These are phyloP conservation scores for Leptographium flavum DNA, from an alignment of 2,329 filamentous ascomycete species.

Conservation along the genomic window DNA sequence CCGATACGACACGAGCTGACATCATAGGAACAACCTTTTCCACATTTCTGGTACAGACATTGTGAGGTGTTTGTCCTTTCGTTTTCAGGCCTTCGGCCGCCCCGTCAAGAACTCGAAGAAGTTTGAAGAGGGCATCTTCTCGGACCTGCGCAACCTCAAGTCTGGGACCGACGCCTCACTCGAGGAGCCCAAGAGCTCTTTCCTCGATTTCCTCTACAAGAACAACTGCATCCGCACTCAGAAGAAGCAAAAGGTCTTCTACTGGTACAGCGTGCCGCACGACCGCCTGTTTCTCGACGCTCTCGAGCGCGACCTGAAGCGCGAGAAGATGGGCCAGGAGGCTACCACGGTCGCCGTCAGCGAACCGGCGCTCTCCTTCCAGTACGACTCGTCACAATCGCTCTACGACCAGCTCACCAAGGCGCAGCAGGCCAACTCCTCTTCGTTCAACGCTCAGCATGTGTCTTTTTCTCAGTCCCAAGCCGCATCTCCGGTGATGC, in stretches of 20 bases:
- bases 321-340: slow-evolving; percentile 99
- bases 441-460: slow-evolving; percentile 78
- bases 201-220: slow-evolving; percentile 98
- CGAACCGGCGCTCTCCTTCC: slow-evolving; percentile 94
- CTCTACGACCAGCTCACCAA: slow-evolving; percentile 99
- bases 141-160: slow-evolving; percentile 93
- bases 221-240: slow-evolving; percentile 99
- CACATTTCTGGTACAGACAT: slow-evolving; percentile 99
- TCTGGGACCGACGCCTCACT: slow-evolving; percentile 95
- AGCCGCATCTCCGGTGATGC: slow-evolving; percentile 76
- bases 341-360: slow-evolving; percentile 92
- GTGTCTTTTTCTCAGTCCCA: slow-evolving; percentile 58
- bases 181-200: slow-evolving; percentile 96
- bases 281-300: slow-evolving; percentile 96
- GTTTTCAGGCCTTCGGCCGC: slow-evolving; percentile 95
- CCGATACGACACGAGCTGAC: no score
- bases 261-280: slow-evolving; percentile 99
- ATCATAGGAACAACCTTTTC: slow-evolving; percentile 73
- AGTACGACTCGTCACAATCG: slow-evolving; percentile 98
- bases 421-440: slow-evolving; percentile 96
- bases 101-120: slow-evolving; percentile 99
- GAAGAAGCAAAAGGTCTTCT: slow-evolving; percentile 99
- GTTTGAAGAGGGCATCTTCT: slow-evolving; percentile 99
- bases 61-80: slow-evolving; percentile 91
- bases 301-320: slow-evolving; percentile 90